A percentile compares a stretch with the other conserved stretches of the same genome.
Evolutionary conservation across 352 stramenopile species (phyloP).

Genomic region (Plasmopara muralis): DNA sequence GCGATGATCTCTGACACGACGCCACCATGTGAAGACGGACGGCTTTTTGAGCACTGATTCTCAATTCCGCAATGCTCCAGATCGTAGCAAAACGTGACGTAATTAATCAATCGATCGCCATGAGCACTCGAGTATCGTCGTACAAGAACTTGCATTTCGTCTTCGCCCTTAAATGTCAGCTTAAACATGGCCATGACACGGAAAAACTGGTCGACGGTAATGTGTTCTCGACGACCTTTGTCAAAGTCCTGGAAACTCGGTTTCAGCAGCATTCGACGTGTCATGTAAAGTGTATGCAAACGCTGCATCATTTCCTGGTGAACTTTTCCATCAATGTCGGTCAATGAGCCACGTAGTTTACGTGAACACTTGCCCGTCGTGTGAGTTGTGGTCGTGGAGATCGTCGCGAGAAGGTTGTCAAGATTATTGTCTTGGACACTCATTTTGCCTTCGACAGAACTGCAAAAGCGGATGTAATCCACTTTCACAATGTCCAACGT

Average conservation of each 20-base stretch:
- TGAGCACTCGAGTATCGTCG: conserved; percentile 66
- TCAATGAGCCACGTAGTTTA: conserved; percentile 50
- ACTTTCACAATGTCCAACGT: conserved; percentile 48
- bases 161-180: conserved; percentile 41
- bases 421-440: conserved; percentile 34
- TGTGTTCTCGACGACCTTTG: conserved; percentile 60
- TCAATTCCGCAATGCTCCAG: conserved; percentile 44
- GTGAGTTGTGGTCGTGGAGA: conserved; percentile 27
- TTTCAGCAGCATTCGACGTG: conserved; percentile 66
- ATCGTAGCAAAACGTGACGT: conserved; percentile 79
- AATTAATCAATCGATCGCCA: conserved; percentile 75
- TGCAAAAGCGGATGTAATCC: conserved; percentile 75
- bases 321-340: conserved; percentile 32
- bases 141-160: conserved; percentile 49
- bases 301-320: conserved; percentile 57
- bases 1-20: conserved; percentile 57
- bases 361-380: conserved; percentile 50
- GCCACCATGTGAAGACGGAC: conserved; percentile 34
- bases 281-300: conserved; percentile 47
- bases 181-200: conserved; percentile 78
- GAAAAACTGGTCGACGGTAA: conserved; percentile 79
- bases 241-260: conserved; percentile 82
- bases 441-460: conserved; percentile 46
- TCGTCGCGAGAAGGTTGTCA: conserved; percentile 42
- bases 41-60: conserved; percentile 22